Percentiles rank a stretch among this genome's conserved stretches.
Conservation (phyloP, 2,329 filamentous ascomycete species). For the Talaromyces sp. region DNA sequence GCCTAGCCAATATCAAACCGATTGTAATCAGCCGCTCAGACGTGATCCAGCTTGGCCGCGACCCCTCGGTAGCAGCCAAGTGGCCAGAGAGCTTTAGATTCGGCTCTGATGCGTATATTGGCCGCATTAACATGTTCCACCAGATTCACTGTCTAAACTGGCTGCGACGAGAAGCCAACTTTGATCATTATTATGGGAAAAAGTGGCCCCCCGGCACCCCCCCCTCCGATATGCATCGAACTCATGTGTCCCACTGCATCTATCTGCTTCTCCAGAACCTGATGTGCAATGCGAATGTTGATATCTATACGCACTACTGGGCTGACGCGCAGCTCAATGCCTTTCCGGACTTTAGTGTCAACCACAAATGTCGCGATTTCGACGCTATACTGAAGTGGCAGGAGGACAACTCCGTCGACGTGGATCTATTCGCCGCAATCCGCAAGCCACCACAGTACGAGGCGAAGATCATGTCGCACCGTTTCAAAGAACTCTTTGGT, state of each 20-base stretch:
- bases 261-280: slow-evolving; percentile 2
- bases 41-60: slow-evolving; percentile 11
- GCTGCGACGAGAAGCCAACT: slow-evolving; percentile 15
- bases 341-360: slow-evolving; percentile 2
- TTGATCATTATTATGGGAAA: slow-evolving; percentile 14
- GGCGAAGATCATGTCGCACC: slow-evolving; percentile 2
- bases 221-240: background rate
- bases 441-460: slow-evolving; percentile 1
- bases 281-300: slow-evolving; percentile 1
- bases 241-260: slow-evolving; percentile 1
- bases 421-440: background rate
- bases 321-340: background rate
- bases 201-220: slow-evolving; percentile 3
- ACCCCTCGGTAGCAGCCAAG: slow-evolving; percentile 14
- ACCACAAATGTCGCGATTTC: slow-evolving; percentile 6
- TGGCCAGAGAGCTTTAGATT: slow-evolving; percentile 15
- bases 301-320: background rate
- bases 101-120: slow-evolving; percentile 15
- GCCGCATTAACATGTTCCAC: slow-evolving; percentile 16
- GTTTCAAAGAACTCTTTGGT: slow-evolving; percentile 2
- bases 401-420: background rate
- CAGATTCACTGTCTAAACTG: slow-evolving; percentile 19
- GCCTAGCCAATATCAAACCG: background rate
- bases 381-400: slow-evolving; percentile 5
- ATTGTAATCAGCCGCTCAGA: background rate